Evolutionary conservation across 2,329 filamentous ascomycete genomes (phyloP), one percentile per base, ranked within the genome.

Genomic region (Penicillium fuscoglaucum): DNA sequence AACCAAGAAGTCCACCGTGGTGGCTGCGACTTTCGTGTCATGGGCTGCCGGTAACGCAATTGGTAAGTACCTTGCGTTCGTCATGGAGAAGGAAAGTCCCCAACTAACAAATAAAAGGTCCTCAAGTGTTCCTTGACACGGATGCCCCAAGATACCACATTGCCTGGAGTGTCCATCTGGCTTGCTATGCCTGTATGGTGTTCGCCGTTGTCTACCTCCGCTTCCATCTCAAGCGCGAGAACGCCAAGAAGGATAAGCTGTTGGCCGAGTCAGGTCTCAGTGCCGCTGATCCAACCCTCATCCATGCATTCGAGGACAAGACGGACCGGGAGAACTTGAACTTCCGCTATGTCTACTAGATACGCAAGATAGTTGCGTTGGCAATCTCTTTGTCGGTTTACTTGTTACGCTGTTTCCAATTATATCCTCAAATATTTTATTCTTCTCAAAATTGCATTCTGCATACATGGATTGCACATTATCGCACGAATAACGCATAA

Each of bases 31-130:
- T 72, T 90, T 91, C 68, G 80, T 90, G 62, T 82, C 85, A 43
- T 90, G 87, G 87, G 82, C 84, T 21, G 81, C 83, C 0, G 88
- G 88, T 0, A 90, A 90, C 64, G 83, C 87, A 2, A 85, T 88
- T 47, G 87, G 84, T 76, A 75, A 70, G 70, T 74, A 17, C 35
- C 2, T 9, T 15, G 21, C 6, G 1, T 15, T 21, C 21, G 2
- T 15, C 21, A 7, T 41, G 0, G 2, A 46, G 1, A 44, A 10
- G n/a, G 4, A 1, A 6, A 28, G 13, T 31, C n/a, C 28, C 15
- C 21, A 24, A 26, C 28, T 39, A 10, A 21, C 24, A 29, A 12
- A 10, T 13, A 28, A 37, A 10, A 53, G 83, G 84, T 0, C 86
- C 87, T 0, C 86, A 89, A 68, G 84, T 88, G 0, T 89, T 89